phyloP scores from a whole-genome alignment of 306 rosid genomes.

The Albizia julibrissin region DNA sequence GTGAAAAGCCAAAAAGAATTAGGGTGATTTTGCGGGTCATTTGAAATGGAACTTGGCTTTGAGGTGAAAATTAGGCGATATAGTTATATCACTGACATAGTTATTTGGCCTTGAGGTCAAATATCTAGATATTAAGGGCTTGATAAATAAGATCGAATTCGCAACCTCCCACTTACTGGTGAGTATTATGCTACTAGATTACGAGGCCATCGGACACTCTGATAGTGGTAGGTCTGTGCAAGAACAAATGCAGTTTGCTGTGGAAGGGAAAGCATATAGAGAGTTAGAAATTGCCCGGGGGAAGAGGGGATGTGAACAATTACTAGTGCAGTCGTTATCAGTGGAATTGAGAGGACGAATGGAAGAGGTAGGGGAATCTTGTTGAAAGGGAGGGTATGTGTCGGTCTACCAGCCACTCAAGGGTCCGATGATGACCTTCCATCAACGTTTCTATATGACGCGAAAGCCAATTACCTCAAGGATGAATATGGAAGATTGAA shows the following conservation, averaged over 20 bases:
- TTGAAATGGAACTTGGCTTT: neutral
- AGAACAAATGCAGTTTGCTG: neutral
- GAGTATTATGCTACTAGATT: no score
- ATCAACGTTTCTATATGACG: neutral
- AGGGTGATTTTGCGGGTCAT: neutral
- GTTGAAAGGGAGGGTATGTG: neutral
- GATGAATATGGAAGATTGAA: neutral
- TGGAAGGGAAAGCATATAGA: neutral
- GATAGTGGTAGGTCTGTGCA: neutral
- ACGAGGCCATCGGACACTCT: no score
- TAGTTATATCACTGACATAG: neutral
- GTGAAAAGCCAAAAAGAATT: neutral
- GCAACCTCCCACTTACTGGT: no score
- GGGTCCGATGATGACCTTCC: neutral
- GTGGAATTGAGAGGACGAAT: neutral
- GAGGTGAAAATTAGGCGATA: neutral
- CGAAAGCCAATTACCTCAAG: neutral
- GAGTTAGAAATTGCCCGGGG: neutral
- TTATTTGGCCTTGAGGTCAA: no score
- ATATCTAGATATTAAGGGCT: no score
- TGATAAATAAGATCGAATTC: no score
- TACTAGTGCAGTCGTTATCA: conserved; percentile 1
- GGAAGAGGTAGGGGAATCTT: conserved; percentile 7
- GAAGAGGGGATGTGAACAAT: neutral
- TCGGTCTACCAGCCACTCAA: neutral